Base-by-base conservation (phyloP, 2,329 filamentous ascomycete genomes). In the Mariannaea sp. region DNA sequence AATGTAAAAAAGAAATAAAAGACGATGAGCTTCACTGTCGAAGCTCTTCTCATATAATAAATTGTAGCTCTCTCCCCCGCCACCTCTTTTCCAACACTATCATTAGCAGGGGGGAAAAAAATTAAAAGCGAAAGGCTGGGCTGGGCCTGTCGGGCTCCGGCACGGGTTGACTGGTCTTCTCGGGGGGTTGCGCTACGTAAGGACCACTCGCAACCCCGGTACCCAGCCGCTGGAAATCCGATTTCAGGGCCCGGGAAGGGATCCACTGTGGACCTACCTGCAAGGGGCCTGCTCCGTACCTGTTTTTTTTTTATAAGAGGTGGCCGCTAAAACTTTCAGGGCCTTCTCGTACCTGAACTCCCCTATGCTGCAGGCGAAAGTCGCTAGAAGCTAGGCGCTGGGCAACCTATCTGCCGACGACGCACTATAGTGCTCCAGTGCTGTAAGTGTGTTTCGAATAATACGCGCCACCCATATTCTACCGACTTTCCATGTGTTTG, bases 31-130 rank as follows among this genome's bases (percentile, higher is more conserved):
- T 39, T 30, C 24, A 33, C 49, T 39, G 24, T 24, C 19, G 33
- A 39, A 46, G 39, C 29, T 53, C 33, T 22, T 36, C 53, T 46
- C 50, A 57, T 56, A 68, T 75, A 75, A 24, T 75, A 75, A 74
- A 56, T 65, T 66, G 77, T 77, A n/a, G n/a, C n/a, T n/a, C n/a
- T n/a, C 22, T 79, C 76, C 75, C 77, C 76, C 72, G 77, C 76
- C 77, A 79, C 74, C 71, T 51, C 66, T 72, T 71, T 68, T 60
- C 61, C 65, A 65, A 6, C 6, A 3, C n/a, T 9, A 6, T 7
- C 14, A 9, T n/a, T n/a, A 13, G 10, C 4, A 13, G n/a, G 69
- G 68, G 47, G 47, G 59, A 60, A 55, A 38, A 45, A 51, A 45
- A 16, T 14, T 16, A 40, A 65, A 70, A 70, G 64, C 62, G 46